Conservation (phyloP, 148 eudicot genomes). For the Silene uniflora region DNA sequence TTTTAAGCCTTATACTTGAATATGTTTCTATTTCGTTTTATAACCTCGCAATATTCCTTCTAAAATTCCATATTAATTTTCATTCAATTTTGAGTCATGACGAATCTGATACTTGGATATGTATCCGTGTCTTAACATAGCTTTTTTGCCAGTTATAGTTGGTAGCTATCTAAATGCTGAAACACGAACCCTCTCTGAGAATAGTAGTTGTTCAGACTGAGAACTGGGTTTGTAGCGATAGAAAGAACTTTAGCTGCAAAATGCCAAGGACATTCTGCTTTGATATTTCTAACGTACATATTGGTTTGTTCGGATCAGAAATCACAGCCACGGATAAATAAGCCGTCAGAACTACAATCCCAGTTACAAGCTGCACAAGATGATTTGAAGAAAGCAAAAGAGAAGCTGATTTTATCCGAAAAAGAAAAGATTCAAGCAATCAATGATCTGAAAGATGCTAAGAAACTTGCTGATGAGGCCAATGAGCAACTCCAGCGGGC, state of each 20-base stretch:
- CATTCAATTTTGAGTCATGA: too few relatives aligned
- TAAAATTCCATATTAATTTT: too few relatives aligned
- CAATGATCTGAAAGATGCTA: conserved; percentile 59
- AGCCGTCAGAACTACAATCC: conserved; percentile 70
- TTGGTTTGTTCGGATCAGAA: conserved; percentile 39
- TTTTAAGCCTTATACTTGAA: too few relatives aligned
- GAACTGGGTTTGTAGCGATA: neutral
- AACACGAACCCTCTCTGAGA: neutral
- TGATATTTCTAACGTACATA: conserved; percentile 7
- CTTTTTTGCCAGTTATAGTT: too few relatives aligned
- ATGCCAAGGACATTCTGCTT: conserved; percentile 29
- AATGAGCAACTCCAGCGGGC: conserved; percentile 75
- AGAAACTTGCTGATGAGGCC: conserved; percentile 66
- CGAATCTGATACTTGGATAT: too few relatives aligned
- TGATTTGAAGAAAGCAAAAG: conserved; percentile 75
- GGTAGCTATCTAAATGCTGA: too few relatives aligned
- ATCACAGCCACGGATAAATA: conserved; percentile 52
- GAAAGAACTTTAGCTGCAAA: neutral
- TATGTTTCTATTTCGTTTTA: too few relatives aligned
- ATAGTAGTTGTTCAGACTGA: neutral
- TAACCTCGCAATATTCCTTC: too few relatives aligned
- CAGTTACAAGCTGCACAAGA: conserved; percentile 61
- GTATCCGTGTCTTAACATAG: too few relatives aligned
- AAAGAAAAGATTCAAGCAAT: conserved; percentile 68
- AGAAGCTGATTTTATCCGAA: conserved; percentile 53